Evolutionary conservation across 2,329 filamentous ascomycete genomes (phyloP).

Genomic region (Aspergillus intermedius): DNA sequence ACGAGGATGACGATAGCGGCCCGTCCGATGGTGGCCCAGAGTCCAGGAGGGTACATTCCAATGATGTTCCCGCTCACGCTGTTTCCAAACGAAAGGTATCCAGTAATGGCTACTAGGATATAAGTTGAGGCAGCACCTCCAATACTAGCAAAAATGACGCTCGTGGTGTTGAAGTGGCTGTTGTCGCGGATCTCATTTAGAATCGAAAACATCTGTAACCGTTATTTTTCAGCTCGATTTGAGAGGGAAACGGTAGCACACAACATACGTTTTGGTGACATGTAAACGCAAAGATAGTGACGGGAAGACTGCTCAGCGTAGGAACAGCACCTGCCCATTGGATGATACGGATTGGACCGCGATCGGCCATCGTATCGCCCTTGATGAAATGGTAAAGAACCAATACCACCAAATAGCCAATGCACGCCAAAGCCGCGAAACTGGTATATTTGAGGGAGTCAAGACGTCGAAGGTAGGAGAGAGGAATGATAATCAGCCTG

Average conservation of each 20-base stretch:
- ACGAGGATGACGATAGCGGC: constrained; percentile 93
- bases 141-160: constrained; percentile 75
- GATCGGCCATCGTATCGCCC: constrained; percentile 66
- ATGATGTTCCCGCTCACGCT: constrained; percentile 88
- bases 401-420: constrained; percentile 86
- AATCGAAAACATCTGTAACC: constrained; percentile 86
- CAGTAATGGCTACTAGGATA: constrained; percentile 84
- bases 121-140: constrained; percentile 84
- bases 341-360: constrained; percentile 68
- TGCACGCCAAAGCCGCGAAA: constrained; percentile 81
- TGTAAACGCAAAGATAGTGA: constrained; percentile 98
- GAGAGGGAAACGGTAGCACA: constrained; percentile 1
- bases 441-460: constrained; percentile 98
- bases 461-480: constrained; percentile 83
- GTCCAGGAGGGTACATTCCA: constrained; percentile 73
- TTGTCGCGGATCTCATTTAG: constrained; percentile 89
- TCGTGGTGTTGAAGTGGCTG: constrained; percentile 68
- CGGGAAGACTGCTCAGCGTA: constrained; percentile 77
- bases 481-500: constrained; percentile 82
- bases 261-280: constrained; percentile 85
- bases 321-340: constrained; percentile 72
- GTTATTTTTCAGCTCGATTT: constrained; percentile 10
- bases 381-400: constrained; percentile 86
- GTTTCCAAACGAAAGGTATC: constrained; percentile 92
- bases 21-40: constrained; percentile 84